Percentiles rank a stretch among this genome's conserved stretches.
Conservation (phyloP, 1,284 basidiomycete genomes). For the Fomitiporia mediterranea region DNA sequence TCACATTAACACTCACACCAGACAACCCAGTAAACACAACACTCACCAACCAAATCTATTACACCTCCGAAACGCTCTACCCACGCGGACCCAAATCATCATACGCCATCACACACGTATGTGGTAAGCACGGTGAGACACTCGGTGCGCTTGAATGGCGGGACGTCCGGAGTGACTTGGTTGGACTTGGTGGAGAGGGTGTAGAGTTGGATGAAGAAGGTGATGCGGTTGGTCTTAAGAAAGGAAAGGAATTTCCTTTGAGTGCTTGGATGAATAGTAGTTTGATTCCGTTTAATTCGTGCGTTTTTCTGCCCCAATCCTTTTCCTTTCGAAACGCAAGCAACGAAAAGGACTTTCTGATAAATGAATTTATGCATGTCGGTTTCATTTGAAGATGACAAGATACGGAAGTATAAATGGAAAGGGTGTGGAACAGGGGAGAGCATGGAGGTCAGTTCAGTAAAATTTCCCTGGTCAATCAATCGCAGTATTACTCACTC, state of each 20-base stretch:
- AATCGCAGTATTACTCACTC: not conserved
- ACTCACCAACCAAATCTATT: conserved; percentile 34
- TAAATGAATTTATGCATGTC: conserved; percentile 26
- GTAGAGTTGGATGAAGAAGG: conserved; percentile 1
- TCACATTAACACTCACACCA: conserved; percentile 32
- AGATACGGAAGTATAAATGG: conserved; percentile 37
- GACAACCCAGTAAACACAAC: conserved; percentile 43
- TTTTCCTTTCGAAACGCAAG: no score
- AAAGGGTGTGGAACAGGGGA: conserved; percentile 29
- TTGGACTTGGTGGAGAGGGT: conserved; percentile 27
- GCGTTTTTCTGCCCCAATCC: no score
- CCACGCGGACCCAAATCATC: conserved; percentile 24
- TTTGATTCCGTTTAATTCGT: conserved; percentile 41
- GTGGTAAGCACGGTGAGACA: conserved; percentile 27
- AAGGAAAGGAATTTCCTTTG: conserved; percentile 26
- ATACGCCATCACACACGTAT: conserved; percentile 30
- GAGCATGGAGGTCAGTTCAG: conserved; percentile 31
- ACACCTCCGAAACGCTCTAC: conserved; percentile 36
- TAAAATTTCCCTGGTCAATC: not conserved
- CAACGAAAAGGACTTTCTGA: not conserved
- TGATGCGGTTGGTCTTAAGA: not conserved
- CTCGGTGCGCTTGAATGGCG: conserved; percentile 35
- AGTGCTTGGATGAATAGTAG: conserved; percentile 42
- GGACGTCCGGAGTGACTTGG: conserved; percentile 30
- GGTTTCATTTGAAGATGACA: conserved; percentile 35